Evolutionary conservation across 139 green algal genomes (phyloP).

Genomic region (Marvania coccoides): DNA sequence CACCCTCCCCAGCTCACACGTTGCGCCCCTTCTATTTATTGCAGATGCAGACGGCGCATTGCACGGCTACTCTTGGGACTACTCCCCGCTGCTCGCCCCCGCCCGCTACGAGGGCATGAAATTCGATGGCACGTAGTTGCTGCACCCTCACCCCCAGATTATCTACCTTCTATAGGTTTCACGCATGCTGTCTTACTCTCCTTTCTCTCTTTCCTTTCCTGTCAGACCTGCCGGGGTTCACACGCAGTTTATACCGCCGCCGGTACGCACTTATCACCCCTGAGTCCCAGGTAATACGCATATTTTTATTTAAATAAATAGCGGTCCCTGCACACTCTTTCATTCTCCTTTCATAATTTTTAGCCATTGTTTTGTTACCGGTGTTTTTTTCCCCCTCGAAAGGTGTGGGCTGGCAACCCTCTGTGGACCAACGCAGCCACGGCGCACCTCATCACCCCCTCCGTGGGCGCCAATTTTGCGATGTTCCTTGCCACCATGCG

Average conservation of each 20-base stretch:
- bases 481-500: constrained; percentile 78
- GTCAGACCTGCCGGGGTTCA: constrained; percentile 87
- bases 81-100: constrained; percentile 14
- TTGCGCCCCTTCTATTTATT: too few relatives aligned
- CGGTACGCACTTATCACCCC: constrained; percentile 87
- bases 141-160: neutral
- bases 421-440: constrained; percentile 46
- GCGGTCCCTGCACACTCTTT: constrained; percentile 44
- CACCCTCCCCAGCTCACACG: too few relatives aligned
- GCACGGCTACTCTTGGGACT: constrained; percentile 14
- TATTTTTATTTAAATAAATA: too few relatives aligned
- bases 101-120: constrained; percentile 10
- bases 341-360: neutral
- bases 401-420: neutral
- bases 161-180: too few relatives aligned
- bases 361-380: neutral
- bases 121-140: constrained; percentile 18
- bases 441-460: constrained; percentile 72
- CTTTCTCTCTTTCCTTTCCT: neutral
- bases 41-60: too few relatives aligned
- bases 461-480: constrained; percentile 72
- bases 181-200: neutral
- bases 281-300: constrained; percentile 80
- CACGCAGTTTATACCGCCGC: constrained; percentile 55
- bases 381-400: neutral